Evolutionary conservation across 2,329 filamentous ascomycete genomes (phyloP), one percentile per base, ranked within the genome.

Genomic region (Diaporthe amygdali): DNA sequence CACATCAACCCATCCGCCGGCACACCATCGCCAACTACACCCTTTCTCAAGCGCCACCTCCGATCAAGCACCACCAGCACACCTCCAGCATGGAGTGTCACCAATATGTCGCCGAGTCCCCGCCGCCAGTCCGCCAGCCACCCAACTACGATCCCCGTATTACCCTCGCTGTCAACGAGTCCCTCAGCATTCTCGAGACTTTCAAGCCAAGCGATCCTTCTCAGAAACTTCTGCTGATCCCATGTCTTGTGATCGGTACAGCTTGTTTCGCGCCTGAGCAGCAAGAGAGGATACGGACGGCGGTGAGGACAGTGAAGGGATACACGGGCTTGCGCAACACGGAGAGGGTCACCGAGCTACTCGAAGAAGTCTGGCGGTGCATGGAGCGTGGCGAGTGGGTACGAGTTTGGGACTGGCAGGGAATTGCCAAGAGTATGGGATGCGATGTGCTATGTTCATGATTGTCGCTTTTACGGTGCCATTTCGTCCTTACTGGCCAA

Each of bases 361-460:
- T 92, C 15, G 86, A 90, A 74, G 85, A 88, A 74, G 82, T 91
- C 3, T 92, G 90, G 90, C 79, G 82, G 27, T 82, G 88, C 27
- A 91, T 91, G 88, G 87, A 87, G 32, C 78, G 79, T 12, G 88
- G 86, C 25, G 87, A 91, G 63, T 91, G 88, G 86, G 75, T 83
- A 32, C 83, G 84, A 22, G 88, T 88, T 9, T 92, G 90, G 90
- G 90, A 92, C 77, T 92, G 89, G 89, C 89, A 91, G 73, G 81
- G 82, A 4, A 84, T 91, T 34, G 89, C 89, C 1, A 80, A 82
- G 67, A 76, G 81, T 9, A 84, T 90, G 79, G 84, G 82, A 0
- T 82, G 91, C 44, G 87, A 90, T 78, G 90, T 91, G 74, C 81
- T 89, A 3, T 89, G 87, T 77, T 78, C 79, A 54, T 82, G 75